Base-by-base conservation (phyloP, 2,329 filamentous ascomycete species). In the Cladosporium phlei region DNA sequence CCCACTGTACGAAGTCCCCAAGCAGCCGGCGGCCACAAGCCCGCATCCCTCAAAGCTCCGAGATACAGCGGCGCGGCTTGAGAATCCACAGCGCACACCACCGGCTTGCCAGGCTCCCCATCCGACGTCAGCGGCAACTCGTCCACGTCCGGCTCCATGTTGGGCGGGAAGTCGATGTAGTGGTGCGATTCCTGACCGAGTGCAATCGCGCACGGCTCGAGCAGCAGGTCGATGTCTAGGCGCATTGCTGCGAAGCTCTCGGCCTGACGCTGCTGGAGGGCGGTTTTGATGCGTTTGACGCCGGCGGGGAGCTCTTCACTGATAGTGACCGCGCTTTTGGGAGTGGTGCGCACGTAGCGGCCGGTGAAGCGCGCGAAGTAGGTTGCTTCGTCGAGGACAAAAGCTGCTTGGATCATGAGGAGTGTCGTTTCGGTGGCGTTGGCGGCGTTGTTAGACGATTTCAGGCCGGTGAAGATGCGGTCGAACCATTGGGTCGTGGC, bases 311-410 rank as follows among this genome's bases (percentile, higher is more conserved):
- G 11, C 7, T 21, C 12, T 6, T 29, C 25, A 25, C 11, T 37
- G 16, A 14, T 7, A 6, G 8, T 37, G n/a, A 39, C 43, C 14
- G 35, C 38, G 5, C 43, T 34, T 11, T 52, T 24, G 3, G 22
- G 12, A 8, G 52, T 35, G 5, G 33, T 32, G n/a, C 51, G 48
- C 17, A 60, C 45, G 48, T 49, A 62, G 40, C 51, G 53, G 12
- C 52, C 47, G 9, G 57, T 56, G 51, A 61, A 59, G 33, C 59
- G 54, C 3, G 58, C 52, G 52, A 62, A 62, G 45, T 48, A 61
- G 44, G 53, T 40, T 12, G 60, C 52, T 38, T 63, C 59, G 40
- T 61, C 54, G 46, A 61, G 55, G 24, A 56, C 17, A 33, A 50
- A 54, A 10, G 55, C 49, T 2, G 57, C 55, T 44, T 62, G 51